Conservation (phyloP, 1,139 yeast species). For the Kodamaea arcana region DNA sequence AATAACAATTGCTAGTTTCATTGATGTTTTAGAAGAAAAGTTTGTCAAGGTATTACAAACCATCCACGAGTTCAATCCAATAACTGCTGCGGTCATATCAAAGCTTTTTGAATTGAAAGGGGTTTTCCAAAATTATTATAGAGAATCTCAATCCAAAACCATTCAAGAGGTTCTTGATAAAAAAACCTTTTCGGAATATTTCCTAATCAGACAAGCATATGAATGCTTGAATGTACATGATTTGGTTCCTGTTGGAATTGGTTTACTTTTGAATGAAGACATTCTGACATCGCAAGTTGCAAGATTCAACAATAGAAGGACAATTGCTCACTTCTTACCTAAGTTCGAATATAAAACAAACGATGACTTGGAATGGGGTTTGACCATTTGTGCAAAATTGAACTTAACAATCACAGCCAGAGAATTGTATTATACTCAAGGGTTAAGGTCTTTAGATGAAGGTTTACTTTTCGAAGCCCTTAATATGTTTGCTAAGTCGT, state of each 20-base stretch:
- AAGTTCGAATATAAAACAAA: constrained; percentile 54
- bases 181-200: constrained; percentile 55
- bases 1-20: constrained; percentile 54
- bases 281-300: constrained; percentile 22
- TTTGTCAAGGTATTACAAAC: constrained; percentile 57
- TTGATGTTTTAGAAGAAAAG: constrained; percentile 56
- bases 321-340: constrained; percentile 60
- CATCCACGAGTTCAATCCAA: constrained; percentile 58
- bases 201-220: constrained; percentile 58
- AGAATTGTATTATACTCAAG: constrained; percentile 42
- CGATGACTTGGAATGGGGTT: constrained; percentile 79
- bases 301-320: constrained; percentile 30
- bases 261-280: constrained; percentile 35
- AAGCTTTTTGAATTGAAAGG: constrained; percentile 65
- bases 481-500: constrained; percentile 62
- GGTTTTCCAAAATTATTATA: constrained; percentile 47
- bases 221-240: constrained; percentile 48
- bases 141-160: constrained; percentile 10
- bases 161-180: constrained; percentile 12
- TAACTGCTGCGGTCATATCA: constrained; percentile 66
- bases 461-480: constrained; percentile 63
- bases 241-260: constrained; percentile 66
- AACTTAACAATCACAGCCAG: constrained; percentile 51
- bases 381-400: constrained; percentile 49
- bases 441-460: constrained; percentile 35